These are phyloP conservation scores for Xerocomus brunneocitrinus DNA, from an alignment of 768 basidiomycete genomes.

Conservation along the genomic window DNA sequence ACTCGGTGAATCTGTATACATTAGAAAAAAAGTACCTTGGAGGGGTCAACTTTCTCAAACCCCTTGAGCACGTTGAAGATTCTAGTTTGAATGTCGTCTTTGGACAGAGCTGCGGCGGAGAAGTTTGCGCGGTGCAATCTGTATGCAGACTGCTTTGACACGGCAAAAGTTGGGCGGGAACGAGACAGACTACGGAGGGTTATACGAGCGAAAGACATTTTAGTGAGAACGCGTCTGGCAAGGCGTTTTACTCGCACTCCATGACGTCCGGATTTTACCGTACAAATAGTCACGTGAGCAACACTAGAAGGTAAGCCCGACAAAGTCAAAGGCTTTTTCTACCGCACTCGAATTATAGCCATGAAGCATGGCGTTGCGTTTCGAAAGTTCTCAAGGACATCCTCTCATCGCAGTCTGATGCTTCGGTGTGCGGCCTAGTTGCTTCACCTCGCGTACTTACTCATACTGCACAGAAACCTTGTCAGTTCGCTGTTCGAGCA, in stretches of 20 bases:
- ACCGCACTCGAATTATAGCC: constrained; percentile 6
- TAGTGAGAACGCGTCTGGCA: constrained; percentile 20
- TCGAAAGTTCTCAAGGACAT: constrained; percentile 86
- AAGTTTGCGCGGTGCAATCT: constrained; percentile 30
- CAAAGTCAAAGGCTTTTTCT: background rate
- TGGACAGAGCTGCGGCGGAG: constrained; percentile 25
- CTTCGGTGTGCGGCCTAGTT: constrained; percentile 54
- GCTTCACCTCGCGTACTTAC: background rate
- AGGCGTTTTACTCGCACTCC: background rate
- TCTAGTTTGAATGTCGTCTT: constrained; percentile 21
- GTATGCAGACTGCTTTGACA: constrained; percentile 27
- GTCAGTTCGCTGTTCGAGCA: constrained; percentile 93
- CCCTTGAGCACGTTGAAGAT: constrained; percentile 29
- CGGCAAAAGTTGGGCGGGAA: constrained; percentile 24
- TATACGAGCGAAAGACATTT: constrained; percentile 34
- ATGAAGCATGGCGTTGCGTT: constrained; percentile 97
- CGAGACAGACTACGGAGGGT: constrained; percentile 30
- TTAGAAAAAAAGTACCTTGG: constrained; percentile 20
- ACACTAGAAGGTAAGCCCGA: background rate
- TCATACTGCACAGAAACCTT: constrained; percentile 61
- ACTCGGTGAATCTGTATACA: constrained; percentile 15
- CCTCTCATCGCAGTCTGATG: constrained; percentile 91
- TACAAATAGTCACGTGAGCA: background rate
- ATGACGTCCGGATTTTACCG: constrained; percentile 27
- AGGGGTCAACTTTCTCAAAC: constrained; percentile 27